Percentiles rank a stretch among this genome's conserved stretches.
Conservation (phyloP, 768 basidiomycete genomes). For the Paxillus involutus region DNA sequence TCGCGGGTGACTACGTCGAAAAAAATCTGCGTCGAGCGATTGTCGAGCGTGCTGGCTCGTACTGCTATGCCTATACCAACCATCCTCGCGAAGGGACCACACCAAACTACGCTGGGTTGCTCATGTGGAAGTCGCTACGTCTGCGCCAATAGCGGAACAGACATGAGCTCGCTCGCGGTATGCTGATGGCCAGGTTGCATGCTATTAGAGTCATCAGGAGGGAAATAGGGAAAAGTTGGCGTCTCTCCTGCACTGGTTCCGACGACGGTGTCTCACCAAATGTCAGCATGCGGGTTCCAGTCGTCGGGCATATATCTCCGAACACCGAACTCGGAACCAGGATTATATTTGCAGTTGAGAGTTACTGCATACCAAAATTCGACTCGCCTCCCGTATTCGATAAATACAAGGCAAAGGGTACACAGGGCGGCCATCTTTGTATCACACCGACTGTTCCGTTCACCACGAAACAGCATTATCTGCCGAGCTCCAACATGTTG, state of each 20-base stretch:
- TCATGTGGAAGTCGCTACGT: constrained; percentile 8
- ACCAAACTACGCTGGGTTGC: constrained; percentile 23
- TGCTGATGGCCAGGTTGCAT: constrained; percentile 22
- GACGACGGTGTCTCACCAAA: constrained; percentile 29
- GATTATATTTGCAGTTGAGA: constrained; percentile 59
- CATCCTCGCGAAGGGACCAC: constrained; percentile 34
- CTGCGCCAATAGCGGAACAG: constrained; percentile 34
- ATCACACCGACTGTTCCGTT: constrained; percentile 73
- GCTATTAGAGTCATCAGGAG: not conserved
- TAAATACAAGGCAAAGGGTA: constrained; percentile 59
- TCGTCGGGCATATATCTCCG: constrained; percentile 3
- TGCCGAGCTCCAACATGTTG: constrained; percentile 80
- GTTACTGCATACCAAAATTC: constrained; percentile 90
- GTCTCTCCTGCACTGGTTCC: constrained; percentile 23
- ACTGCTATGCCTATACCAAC: constrained; percentile 46
- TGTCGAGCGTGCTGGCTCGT: constrained; percentile 32
- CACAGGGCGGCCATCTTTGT: constrained; percentile 86
- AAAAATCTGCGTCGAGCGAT: constrained; percentile 3
- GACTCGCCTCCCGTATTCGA: constrained; percentile 95
- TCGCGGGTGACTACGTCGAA: constrained; percentile 12
- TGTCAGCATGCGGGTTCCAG: constrained; percentile 22
- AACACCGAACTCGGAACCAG: constrained; percentile 10
- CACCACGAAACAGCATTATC: constrained; percentile 78
- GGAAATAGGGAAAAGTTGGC: constrained; percentile 13
- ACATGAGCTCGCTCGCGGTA: constrained; percentile 26